Evolutionary conservation across 2,329 filamentous ascomycete genomes (phyloP).

Genomic region (Trematosphaeria pertusa): DNA sequence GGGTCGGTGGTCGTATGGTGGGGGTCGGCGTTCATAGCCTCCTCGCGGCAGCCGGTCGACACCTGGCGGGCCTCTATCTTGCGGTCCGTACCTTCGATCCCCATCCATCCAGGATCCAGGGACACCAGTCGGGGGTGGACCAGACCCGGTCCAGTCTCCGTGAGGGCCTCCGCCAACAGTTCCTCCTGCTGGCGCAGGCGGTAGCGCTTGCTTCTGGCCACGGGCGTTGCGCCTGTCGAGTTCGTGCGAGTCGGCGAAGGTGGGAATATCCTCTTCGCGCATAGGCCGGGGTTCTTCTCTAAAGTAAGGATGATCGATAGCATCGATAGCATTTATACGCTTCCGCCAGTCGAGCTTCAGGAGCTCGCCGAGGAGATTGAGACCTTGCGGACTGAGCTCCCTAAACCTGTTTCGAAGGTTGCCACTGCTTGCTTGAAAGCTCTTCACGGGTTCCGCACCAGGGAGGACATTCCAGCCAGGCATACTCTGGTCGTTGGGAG

Average conservation of each 20-base stretch:
- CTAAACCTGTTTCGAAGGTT: conserved; percentile 77
- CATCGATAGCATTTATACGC: conserved; percentile 92
- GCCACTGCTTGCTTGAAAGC: conserved; percentile 66
- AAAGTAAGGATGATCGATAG: conserved; percentile 92
- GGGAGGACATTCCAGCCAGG: conserved; percentile 86
- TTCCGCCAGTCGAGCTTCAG: conserved; percentile 87
- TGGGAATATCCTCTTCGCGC: conserved; percentile 83
- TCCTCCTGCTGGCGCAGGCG: conserved; percentile 89
- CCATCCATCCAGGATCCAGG: conserved; percentile 40
- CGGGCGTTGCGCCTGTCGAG: conserved; percentile 92
- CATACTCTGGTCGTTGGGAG: conserved; percentile 90
- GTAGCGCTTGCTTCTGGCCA: conserved; percentile 81
- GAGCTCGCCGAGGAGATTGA: conserved; percentile 82
- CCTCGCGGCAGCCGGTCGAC: conserved; percentile 35
- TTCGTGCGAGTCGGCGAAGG: conserved; percentile 94
- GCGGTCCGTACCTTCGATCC: conserved; percentile 40
- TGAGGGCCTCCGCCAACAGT: conserved; percentile 78
- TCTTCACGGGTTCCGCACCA: conserved; percentile 76
- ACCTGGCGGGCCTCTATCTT: conserved; percentile 51
- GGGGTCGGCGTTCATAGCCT: conserved; percentile 37
- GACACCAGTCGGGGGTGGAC: conserved; percentile 38
- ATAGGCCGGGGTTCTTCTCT: conserved; percentile 78
- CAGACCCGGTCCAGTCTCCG: conserved; percentile 63
- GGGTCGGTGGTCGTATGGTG: conserved; percentile 40
- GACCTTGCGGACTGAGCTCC: conserved; percentile 74